These are phyloP conservation scores for Glebionis coronaria DNA, from an alignment of 129 eudicot species.

Conservation along the genomic window DNA sequence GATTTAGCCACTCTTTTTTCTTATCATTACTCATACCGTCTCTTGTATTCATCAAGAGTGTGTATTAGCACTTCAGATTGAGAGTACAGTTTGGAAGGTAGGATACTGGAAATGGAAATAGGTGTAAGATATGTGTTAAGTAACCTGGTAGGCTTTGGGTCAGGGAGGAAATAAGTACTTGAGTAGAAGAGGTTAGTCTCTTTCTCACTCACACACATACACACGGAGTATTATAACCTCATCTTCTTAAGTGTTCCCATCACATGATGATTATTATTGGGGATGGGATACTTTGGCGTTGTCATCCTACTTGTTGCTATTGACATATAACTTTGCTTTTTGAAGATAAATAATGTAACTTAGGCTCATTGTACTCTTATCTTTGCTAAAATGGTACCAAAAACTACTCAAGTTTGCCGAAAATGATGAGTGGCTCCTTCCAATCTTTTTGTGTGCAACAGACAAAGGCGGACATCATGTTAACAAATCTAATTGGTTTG, in stretches of 20 bases:
- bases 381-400: too few species aligned
- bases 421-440: not conserved
- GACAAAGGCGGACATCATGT: not conserved
- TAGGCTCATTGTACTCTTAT: not conserved
- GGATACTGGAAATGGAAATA: constrained; percentile 11
- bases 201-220: constrained; percentile 5
- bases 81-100: constrained; percentile 5
- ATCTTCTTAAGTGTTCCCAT: constrained; percentile 37
- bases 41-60: constrained; percentile 32
- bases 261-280: not conserved
- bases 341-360: not conserved
- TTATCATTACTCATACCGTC: constrained; percentile 22
- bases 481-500: constrained; percentile 1
- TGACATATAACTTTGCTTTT: not conserved
- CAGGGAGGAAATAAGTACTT: constrained; percentile 26
- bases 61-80: not conserved
- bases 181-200: constrained; percentile 18
- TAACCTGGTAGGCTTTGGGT: constrained; percentile 24
- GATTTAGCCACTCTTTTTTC: constrained; percentile 56
- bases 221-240: not conserved
- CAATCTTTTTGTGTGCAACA: not conserved
- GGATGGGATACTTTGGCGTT: constrained; percentile 23
- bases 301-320: not conserved
- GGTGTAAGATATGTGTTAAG: constrained; percentile 14
- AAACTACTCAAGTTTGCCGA: not conserved